Percentiles rank a stretch among this genome's conserved stretches.
Evolutionary conservation across 2,329 filamentous ascomycete species (phyloP).

Genomic region (Pseudocercospora crystallina): DNA sequence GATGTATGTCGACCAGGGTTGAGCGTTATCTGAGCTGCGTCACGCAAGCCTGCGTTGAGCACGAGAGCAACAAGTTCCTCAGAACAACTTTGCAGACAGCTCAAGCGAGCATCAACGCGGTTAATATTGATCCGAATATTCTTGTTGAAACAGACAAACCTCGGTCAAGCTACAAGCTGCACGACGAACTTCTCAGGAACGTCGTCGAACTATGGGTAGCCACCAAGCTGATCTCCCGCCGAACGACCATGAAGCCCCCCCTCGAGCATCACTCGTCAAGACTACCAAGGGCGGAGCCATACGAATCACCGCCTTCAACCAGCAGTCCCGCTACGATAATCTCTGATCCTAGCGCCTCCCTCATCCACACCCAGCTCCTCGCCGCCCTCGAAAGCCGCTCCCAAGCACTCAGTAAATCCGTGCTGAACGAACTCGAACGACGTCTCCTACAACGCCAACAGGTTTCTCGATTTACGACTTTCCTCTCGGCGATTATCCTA

Average conservation of each 20-base stretch:
- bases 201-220: conserved; percentile 58
- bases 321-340: conserved; percentile 27
- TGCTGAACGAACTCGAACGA: conserved; percentile 61
- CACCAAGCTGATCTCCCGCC: conserved; percentile 44
- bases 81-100: conserved; percentile 47
- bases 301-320: too few species aligned
- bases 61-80: conserved; percentile 53
- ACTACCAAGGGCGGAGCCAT: neutral
- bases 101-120: conserved; percentile 19
- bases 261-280: conserved; percentile 31
- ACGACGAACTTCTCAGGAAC: conserved; percentile 51
- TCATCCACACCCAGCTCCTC: conserved; percentile 56
- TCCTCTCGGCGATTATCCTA: conserved; percentile 59
- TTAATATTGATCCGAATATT: conserved; percentile 15
- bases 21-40: conserved; percentile 44
- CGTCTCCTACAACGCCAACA: conserved; percentile 60
- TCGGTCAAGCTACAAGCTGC: conserved; percentile 26
- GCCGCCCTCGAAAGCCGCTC: conserved; percentile 57
- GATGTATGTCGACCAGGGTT: conserved; percentile 53
- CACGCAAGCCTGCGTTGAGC: conserved; percentile 42
- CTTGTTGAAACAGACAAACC: neutral
- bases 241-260: too few species aligned
- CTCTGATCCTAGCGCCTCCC: conserved; percentile 35
- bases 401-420: conserved; percentile 51
- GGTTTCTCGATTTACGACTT: conserved; percentile 58